These are phyloP conservation scores for Sporisorium sorghi DNA, from an alignment of 1,284 basidiomycete genomes.

Conservation along the genomic window DNA sequence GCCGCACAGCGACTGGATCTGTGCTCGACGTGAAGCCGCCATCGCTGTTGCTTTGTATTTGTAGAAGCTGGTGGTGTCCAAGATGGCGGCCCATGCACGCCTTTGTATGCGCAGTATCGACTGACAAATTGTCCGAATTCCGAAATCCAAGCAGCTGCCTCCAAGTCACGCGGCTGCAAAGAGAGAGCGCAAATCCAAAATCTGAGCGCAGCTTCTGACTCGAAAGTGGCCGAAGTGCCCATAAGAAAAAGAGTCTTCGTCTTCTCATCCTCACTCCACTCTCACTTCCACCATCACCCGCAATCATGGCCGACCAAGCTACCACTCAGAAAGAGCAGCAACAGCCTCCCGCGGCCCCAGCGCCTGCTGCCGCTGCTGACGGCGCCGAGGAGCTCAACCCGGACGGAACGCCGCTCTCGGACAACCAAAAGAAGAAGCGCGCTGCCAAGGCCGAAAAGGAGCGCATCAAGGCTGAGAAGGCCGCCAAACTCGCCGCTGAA, in stretches of 20 bases:
- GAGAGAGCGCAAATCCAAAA: too few species aligned
- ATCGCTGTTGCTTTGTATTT: conserved; percentile 8
- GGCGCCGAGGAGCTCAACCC: conserved; percentile 58
- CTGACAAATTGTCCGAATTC: conserved; percentile 18
- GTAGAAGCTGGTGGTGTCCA: background rate
- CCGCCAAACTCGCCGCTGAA: conserved; percentile 82
- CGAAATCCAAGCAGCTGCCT: conserved; percentile 10
- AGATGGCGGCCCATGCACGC: conserved; percentile 19
- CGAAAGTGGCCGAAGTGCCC: too few species aligned
- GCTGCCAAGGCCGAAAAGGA: conserved; percentile 90
- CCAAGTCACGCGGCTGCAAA: conserved; percentile 12
- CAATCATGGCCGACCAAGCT: conserved; percentile 46
- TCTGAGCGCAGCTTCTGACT: too few species aligned
- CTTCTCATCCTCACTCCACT: conserved; percentile 4
- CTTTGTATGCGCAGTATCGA: background rate
- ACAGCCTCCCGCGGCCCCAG: conserved; percentile 17
- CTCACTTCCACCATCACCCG: conserved; percentile 1
- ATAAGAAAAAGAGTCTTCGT: conserved; percentile 12
- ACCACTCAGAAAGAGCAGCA: conserved; percentile 39
- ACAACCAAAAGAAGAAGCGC: conserved; percentile 91
- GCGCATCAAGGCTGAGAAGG: conserved; percentile 78
- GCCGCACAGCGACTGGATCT: conserved; percentile 47
- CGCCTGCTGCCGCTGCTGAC: conserved; percentile 12
- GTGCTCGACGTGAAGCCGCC: conserved; percentile 46
- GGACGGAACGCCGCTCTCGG: conserved; percentile 75